Base-by-base conservation (phyloP, 202 grass and related monocot species). In the Panicum virgatum region DNA sequence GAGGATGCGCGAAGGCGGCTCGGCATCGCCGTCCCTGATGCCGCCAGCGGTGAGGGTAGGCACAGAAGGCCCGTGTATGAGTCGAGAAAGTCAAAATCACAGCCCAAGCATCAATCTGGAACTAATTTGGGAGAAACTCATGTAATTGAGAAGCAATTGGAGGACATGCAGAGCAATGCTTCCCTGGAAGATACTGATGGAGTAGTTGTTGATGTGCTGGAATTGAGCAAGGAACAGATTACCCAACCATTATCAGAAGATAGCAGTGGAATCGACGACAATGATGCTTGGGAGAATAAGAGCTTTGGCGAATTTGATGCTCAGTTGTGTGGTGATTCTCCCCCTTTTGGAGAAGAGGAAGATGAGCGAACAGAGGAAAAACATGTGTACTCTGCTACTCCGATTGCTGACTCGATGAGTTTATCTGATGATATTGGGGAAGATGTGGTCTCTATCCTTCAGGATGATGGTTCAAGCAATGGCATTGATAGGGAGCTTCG, bases 401-500 rank as follows among this genome's bases (percentile, higher is more conserved):
- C 12, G 1, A 62, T 48, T 46, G 1, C 22, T 40, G 68, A 67
- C 26, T 26, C 60, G n/a, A 34, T 25, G 13, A 73, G 40, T 74
- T 12, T 48, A 8, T 12, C 4, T 10, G 40, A 80, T 27, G 68
- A 68, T 12, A 48, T 67, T 50, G 69, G 4, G 5, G 39, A 67
- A 36, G 69, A 80, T 15, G 30, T 25, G 44, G 46, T 67, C 51
- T 58, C 52, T 8, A 5, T 38, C 30, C 15, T 18, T 38, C 59
- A 47, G 38, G 69, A 38, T 80, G 60, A 58, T 16, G 60, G 58
- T 51, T 6, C 23, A 43, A 52, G 3, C 45, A 38, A 18, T 60
- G 61, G 60, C 27, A 12, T 11, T 75, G 69, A 66, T 11, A 66
- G 30, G 69, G 77, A 67, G 69, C 84, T 86, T 42, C 60, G 77